These are phyloP conservation scores for Heliosperma pusillum DNA, from an alignment of 148 eudicot species.

Conservation along the genomic window DNA sequence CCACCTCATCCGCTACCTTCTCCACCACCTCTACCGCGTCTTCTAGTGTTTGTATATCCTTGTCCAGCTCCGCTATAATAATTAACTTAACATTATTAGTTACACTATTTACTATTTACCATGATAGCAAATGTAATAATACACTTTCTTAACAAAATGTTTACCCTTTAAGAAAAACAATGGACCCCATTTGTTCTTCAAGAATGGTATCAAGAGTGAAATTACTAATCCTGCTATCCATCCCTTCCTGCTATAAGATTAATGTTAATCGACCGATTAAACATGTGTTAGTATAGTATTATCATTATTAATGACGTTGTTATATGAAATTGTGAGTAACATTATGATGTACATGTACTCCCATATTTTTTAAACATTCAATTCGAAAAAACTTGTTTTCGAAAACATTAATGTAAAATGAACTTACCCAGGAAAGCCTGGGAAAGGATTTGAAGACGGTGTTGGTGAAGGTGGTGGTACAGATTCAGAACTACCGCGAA, in stretches of 20 bases:
- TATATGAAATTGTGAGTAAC: too few relatives aligned
- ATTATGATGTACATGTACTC: too few relatives aligned
- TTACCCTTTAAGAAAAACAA: slow-evolving; percentile 27
- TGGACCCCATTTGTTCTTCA: slow-evolving; percentile 33
- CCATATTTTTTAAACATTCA: too few relatives aligned
- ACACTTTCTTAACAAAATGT: neutral
- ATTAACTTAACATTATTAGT: neutral
- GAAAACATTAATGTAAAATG: neutral
- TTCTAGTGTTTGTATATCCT: slow-evolving; percentile 31
- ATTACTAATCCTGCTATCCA: slow-evolving; percentile 32
- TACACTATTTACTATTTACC: neutral
- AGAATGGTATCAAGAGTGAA: slow-evolving; percentile 26
- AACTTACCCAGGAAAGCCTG: slow-evolving; percentile 22
- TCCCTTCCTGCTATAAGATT: slow-evolving; percentile 26
- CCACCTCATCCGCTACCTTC: slow-evolving; percentile 42
- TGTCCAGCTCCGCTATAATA: slow-evolving; percentile 34
- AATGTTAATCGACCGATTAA: too few relatives aligned
- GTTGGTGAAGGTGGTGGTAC: slow-evolving; percentile 8
- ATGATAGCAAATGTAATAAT: neutral
- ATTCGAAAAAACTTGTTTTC: too few relatives aligned
- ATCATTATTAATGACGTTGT: too few relatives aligned
- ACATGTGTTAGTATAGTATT: too few relatives aligned
- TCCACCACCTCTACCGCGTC: slow-evolving; percentile 37
- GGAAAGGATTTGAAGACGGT: neutral
- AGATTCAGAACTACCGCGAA: neutral